A percentile compares a stretch with the other conserved stretches of the same genome.
Conservation (phyloP, 495 filamentous ascomycete species). For the Cetradonia linearis region DNA sequence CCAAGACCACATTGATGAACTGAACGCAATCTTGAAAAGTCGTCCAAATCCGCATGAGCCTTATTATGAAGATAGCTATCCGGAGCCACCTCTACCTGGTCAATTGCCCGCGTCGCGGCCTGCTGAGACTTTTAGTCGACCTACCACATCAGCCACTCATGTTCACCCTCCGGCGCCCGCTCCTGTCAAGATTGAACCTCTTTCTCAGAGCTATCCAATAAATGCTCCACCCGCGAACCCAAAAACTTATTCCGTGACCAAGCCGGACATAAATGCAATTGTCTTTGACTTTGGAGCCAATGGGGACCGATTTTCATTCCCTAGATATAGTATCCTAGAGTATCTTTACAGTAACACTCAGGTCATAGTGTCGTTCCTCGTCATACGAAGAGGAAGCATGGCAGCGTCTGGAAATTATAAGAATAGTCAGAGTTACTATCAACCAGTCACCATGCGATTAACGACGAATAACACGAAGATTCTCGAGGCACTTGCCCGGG, state of each 20-base stretch:
- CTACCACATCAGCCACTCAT: constrained; percentile 22
- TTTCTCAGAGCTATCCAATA: constrained; percentile 15
- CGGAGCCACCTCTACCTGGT: constrained; percentile 17
- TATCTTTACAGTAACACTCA: constrained; percentile 41
- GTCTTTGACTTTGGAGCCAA: constrained; percentile 76
- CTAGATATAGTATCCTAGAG: constrained; percentile 77
- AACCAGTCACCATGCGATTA: constrained; percentile 77
- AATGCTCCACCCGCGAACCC: constrained; percentile 6
- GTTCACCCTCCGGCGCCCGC: constrained; percentile 22
- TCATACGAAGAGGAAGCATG: constrained; percentile 41
- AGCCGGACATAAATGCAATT: constrained; percentile 56
- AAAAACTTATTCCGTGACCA: constrained; percentile 21
- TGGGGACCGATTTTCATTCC: constrained; percentile 84
- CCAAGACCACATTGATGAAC: constrained; percentile 83
- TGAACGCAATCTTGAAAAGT: constrained; percentile 54
- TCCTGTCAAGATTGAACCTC: constrained; percentile 23
- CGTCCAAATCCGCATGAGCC: constrained; percentile 30
- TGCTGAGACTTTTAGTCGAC: constrained; percentile 8
- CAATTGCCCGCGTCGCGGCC: constrained; percentile 23
- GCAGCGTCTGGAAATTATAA: constrained; percentile 27
- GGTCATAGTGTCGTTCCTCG: constrained; percentile 43
- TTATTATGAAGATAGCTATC: constrained; percentile 24
- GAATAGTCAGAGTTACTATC: constrained; percentile 66
- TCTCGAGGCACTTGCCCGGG: constrained; percentile 61
- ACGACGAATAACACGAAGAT: constrained; percentile 50